These are phyloP conservation scores for Pythium plurisporium DNA, from an alignment of 352 stramenopile species.

Conservation along the genomic window DNA sequence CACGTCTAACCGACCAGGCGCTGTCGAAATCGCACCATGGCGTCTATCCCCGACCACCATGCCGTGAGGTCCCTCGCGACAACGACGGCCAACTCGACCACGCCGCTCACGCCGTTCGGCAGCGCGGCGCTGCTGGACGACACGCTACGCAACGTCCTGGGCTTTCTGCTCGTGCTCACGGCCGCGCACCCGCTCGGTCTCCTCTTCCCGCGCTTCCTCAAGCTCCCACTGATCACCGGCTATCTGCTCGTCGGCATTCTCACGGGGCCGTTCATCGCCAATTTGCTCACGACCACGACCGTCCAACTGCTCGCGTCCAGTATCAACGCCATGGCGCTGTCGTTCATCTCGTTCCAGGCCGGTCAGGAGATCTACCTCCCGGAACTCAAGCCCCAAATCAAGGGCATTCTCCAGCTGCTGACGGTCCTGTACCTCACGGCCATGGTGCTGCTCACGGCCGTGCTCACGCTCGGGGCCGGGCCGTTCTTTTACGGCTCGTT, in stretches of 20 bases:
- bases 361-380: constrained; percentile 70
- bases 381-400: constrained; percentile 57
- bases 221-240: constrained; percentile 56
- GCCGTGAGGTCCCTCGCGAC: no score
- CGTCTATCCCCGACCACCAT: no score
- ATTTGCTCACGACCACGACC: constrained; percentile 33
- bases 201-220: constrained; percentile 54
- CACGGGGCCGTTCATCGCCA: constrained; percentile 48
- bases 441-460: constrained; percentile 36
- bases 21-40: no score
- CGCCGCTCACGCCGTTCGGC: constrained; percentile 34
- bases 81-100: not conserved
- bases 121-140: constrained; percentile 32
- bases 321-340: constrained; percentile 59
- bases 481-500: constrained; percentile 65
- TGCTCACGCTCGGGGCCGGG: constrained; percentile 34
- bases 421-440: constrained; percentile 43
- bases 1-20: no score
- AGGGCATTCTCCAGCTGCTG: constrained; percentile 50
- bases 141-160: constrained; percentile 41
- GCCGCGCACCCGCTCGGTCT: constrained; percentile 53
- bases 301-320: constrained; percentile 44
- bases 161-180: constrained; percentile 53
- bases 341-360: constrained; percentile 74
- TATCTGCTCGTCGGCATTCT: constrained; percentile 60